Percentiles rank a stretch among this genome's conserved stretches.
Evolutionary conservation across 164 flowering plant species (phyloP).

Genomic region (Magnolia officinalis): DNA sequence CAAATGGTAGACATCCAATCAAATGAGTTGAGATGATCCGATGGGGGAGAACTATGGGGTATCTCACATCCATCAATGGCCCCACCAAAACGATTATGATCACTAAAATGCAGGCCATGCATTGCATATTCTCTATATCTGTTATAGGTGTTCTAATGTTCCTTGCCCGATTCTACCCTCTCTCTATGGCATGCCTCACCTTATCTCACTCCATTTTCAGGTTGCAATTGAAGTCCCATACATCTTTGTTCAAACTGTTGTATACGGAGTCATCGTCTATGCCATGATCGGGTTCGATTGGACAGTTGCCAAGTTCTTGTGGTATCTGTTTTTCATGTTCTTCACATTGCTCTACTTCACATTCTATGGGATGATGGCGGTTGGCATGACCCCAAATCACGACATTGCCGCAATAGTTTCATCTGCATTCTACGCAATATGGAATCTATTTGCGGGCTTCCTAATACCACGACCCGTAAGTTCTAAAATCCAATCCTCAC

Average conservation of each 20-base stretch:
- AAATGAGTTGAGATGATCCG: no score
- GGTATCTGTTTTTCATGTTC: slow-evolving; percentile 30
- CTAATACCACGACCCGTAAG: slow-evolving; percentile 34
- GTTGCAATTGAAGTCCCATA: slow-evolving; percentile 54
- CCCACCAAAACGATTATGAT: no score
- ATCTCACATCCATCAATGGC: no score
- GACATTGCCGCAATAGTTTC: slow-evolving; percentile 29
- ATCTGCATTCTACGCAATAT: slow-evolving; percentile 24
- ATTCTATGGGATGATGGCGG: slow-evolving; percentile 30
- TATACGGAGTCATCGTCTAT: slow-evolving; percentile 37
- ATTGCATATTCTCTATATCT: not conserved
- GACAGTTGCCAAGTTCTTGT: slow-evolving; percentile 27
- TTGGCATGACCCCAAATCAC: slow-evolving; percentile 26
- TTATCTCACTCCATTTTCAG: slow-evolving; percentile 30
- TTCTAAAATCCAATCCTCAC: not conserved
- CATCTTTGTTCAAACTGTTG: slow-evolving; percentile 27
- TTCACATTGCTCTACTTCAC: slow-evolving; percentile 29
- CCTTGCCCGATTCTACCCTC: not conserved
- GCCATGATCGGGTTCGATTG: slow-evolving; percentile 37
- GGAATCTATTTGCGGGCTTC: slow-evolving; percentile 35
- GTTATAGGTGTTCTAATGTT: not conserved
- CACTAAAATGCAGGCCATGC: no score
- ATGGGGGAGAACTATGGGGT: no score
- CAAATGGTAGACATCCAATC: no score
- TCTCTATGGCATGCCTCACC: slow-evolving; percentile 13